A percentile compares a stretch with the other conserved stretches of the same genome.
These are phyloP conservation scores for Blastomyces emzantsi DNA, from an alignment of 2,329 filamentous ascomycete genomes.

Conservation along the genomic window DNA sequence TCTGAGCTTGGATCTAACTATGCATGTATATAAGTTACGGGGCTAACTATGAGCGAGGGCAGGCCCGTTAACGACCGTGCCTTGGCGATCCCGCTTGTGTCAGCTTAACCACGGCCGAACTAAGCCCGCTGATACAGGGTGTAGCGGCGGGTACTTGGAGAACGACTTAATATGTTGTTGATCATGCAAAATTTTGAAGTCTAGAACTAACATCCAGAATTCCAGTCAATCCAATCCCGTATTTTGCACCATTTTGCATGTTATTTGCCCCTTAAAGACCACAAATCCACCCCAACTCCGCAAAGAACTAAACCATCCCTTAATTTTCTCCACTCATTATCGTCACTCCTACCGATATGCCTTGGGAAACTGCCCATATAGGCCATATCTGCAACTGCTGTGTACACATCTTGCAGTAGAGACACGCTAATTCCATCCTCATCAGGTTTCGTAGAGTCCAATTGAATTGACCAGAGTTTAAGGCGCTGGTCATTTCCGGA, in stretches of 20 bases:
- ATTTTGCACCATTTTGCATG: not conserved
- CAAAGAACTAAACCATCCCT: slow-evolving; percentile 32
- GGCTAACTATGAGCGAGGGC: not conserved
- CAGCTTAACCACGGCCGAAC: not conserved
- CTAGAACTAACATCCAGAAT: not conserved
- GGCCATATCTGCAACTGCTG: slow-evolving; percentile 48
- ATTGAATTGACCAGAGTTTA: slow-evolving; percentile 34
- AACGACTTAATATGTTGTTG: not conserved
- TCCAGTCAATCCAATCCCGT: not conserved
- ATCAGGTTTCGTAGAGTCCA: slow-evolving; percentile 21
- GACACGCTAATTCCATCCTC: slow-evolving; percentile 19
- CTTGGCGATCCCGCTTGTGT: not conserved
- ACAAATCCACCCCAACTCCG: slow-evolving; percentile 44
- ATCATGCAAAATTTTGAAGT: not conserved
- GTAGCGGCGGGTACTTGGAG: not conserved
- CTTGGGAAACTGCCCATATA: slow-evolving; percentile 37
- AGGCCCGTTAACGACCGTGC: too few species aligned
- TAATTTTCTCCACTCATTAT: not conserved
- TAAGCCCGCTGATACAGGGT: too few species aligned
- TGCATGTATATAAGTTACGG: too few species aligned
- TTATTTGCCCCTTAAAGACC: slow-evolving; percentile 18
- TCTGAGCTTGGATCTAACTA: not conserved
- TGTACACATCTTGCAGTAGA: slow-evolving; percentile 30
- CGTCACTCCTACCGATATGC: slow-evolving; percentile 11
- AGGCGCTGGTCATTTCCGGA: slow-evolving; percentile 41